Base-by-base conservation (phyloP, 768 basidiomycete genomes). In the Tremella yokohamensis region DNA sequence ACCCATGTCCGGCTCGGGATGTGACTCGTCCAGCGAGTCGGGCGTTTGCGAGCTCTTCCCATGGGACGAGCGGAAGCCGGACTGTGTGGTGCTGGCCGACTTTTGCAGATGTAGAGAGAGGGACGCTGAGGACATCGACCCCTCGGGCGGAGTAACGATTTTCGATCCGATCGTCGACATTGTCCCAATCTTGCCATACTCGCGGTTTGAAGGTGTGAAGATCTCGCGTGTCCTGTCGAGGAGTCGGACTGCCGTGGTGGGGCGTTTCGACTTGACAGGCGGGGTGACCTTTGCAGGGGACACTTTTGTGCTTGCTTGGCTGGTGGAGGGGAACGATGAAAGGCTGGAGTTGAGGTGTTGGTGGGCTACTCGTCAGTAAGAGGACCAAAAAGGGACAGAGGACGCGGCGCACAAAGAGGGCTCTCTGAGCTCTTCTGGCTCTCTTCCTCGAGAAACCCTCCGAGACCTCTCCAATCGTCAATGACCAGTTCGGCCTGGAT, bases 231-330 rank as follows among this genome's bases (percentile, higher is more conserved):
- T 45, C 42, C 15, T n/a, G 42, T 22, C 42, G 22, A 45, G 22
- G 7, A 45, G 15, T 18, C n/a, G 22, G 7, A 22, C n/a, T 6
- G 42, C n/a, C 4, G 42, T 45, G 8, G n/a, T 22, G 6, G 42
- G 42, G 22, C 42, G 42, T 45, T 45, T 45, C 4, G n/a, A 4
- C 22, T 45, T 45, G 42, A 45, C 42, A 45, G 42, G 42, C n/a
- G 42, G 42, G 22, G 42, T 45, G 15, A 45, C 29, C 11, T 34
- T 34, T 34, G 29, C 29, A 34, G 29, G 42, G 42, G 42, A 45
- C 6, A 22, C n/a, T 45, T n/a, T 45, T 6, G 42, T 18, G 15
- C 42, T 22, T 4, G 42, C n/a, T 8, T 45, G n/a, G 22, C n/a
- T 45, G 4, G n/a, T 45, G 42, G 42, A 45, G 42, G 42, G 42